Evolutionary conservation across 2,329 filamentous ascomycete species (phyloP), one percentile per base, ranked within the genome.

Genomic region (Neofusicoccum laricinum): DNA sequence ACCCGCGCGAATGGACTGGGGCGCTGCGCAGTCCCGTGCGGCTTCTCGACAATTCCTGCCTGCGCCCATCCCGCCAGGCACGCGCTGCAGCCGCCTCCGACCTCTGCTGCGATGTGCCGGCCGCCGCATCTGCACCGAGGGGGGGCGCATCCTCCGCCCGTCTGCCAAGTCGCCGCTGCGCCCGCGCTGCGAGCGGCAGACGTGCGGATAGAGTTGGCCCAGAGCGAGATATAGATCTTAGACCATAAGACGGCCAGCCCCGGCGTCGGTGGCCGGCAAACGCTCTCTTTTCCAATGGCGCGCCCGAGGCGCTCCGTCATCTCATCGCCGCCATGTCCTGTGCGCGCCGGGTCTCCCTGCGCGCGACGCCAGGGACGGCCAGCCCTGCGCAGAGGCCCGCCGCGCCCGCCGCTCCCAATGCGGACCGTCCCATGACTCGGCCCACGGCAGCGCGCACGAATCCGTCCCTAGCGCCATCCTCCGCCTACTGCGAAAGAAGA

Each of bases 401-500:
- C 32, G 53, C 30, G 19, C 40, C 17, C 14, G 30, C 32, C 49
- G 32, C 49, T 51, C 32, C 51, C n/a, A 21, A 30, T 55, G 51
- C 51, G 36, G 51, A n/a, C 50, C 50, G 50, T 17, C 3, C 53
- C 53, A 57, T 58, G 53, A 58, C 53, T 58, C 53, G 53, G 5
- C 40, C 25, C 25, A 46, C 40, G 41, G 11, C 55, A 10, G 17
- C 15, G 19, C 19, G 4, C 12, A n/a, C 53, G 1, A 17, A 11
- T 17, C 17, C 7, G 17, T 5, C 21, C 5, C 34, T 57, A 57
- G 53, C 53, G 19, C n/a, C 21, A 15, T 25, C 21, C 15, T 12
- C 19, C 25, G 8, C 53, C 53, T 32, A 32, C 36, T 19, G 43
- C 53, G 1, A 59, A 59, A 46, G 25, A 21, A 25, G 40, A 3